A percentile compares a stretch with the other conserved stretches of the same genome.
Conservation (phyloP, 345 rosid genomes). For the Raphanus sativus region DNA sequence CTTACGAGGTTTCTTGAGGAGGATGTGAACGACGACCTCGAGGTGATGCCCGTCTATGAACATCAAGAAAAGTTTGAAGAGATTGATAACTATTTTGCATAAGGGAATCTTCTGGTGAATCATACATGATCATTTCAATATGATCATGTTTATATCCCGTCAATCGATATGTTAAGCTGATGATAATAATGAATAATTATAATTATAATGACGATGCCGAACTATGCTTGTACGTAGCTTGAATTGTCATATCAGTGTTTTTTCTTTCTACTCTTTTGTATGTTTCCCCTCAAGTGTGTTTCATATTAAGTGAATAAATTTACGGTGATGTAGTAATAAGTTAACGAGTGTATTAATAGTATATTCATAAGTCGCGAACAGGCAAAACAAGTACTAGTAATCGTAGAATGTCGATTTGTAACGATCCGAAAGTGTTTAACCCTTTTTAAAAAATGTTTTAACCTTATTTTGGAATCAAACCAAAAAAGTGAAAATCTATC, state of each 20-base stretch:
- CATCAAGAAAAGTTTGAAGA: conserved; percentile 16
- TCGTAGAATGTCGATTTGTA: background rate
- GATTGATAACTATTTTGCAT: conserved; percentile 30
- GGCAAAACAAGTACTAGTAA: conserved; percentile 1
- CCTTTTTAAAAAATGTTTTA: background rate
- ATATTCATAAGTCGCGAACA: background rate
- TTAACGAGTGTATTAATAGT: background rate
- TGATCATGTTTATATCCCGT: background rate
- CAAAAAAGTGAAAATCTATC: background rate
- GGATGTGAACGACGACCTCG: background rate
- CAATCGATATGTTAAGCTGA: background rate
- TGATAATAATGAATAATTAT: background rate
- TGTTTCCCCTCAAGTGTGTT: background rate
- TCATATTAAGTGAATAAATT: background rate
- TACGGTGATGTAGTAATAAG: conserved; percentile 8
- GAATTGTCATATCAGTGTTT: background rate
- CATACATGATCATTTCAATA: background rate
- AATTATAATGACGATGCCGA: background rate
- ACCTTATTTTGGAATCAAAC: background rate
- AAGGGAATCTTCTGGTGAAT: conserved; percentile 5
- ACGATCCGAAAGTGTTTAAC: background rate
- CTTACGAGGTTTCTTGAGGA: conserved; percentile 28
- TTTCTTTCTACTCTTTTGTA: background rate
- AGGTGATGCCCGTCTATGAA: conserved; percentile 7
- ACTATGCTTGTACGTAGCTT: conserved; percentile 5